Evolutionary conservation across 1,139 yeast species (phyloP), one percentile per base, ranked within the genome.

Genomic region (Zygoascus sp.): DNA sequence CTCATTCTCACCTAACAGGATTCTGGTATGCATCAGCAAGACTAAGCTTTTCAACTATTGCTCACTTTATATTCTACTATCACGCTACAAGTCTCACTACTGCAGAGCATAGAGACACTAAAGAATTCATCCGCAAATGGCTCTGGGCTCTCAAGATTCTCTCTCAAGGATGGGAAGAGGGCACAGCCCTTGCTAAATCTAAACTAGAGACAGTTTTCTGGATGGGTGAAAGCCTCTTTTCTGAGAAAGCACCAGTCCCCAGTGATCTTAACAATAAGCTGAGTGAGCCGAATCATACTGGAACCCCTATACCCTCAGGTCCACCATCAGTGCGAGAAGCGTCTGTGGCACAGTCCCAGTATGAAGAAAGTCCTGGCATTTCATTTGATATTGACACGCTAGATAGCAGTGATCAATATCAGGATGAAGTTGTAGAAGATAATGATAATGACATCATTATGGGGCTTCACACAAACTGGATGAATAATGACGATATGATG

Each of bases 11-110:
- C 48, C 48, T 65, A 28, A 66, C 64, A 50, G 68, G 69, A 5
- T 66, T 64, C 46, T 66, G 70, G 70, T 61, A 65, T 32, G 57
- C 68, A 5, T 56, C 64, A 36, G 58, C 66, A 16, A 54, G 66
- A 13, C 58, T 65, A 10, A 57, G 58, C 50, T 62, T 66, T 37
- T 62, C 68, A 3, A 61, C 63, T 9, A 49, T 66, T 19, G 66
- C 67, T 1, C 66, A 64, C 32, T 66, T 66, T 49, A 62, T 65
- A 28, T 57, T 65, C 37, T 58, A 58, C 49, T 62, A 58, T 47
- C 66, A 64, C 46, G 58, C 65, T 19, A 68, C 65, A 4, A 56
- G 66, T 21, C 59, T 63, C 13, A 53, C 62, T 1, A 53, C 56
- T 3, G 52, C 53, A 21, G 69, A 66, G 50, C 59, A 56, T 45